phyloP scores from a whole-genome alignment of 805 yeast species.

The Lipomyces sp. region DNA sequence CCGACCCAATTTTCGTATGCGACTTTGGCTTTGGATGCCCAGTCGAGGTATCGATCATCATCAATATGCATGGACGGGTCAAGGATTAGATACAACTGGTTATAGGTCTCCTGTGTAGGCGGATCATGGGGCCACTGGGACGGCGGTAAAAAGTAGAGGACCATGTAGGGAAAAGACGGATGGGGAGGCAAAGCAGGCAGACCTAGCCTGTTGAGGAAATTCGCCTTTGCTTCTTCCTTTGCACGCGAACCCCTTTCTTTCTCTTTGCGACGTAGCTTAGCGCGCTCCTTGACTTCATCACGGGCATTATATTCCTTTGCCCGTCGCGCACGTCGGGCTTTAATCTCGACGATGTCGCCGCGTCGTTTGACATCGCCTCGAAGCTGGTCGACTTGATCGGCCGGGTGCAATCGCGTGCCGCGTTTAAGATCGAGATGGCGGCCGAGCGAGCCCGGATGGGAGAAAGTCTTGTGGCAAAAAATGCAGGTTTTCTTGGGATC shows the following conservation, averaged over 20 bases:
- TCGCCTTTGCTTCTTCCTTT: conserved; percentile 46
- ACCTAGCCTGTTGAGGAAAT: conserved; percentile 49
- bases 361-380: conserved; percentile 58
- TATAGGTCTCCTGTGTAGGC: conserved; percentile 54
- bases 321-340: conserved; percentile 49
- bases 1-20: conserved; percentile 56
- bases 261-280: conserved; percentile 51
- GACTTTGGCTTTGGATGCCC: conserved; percentile 50
- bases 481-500: conserved; percentile 51
- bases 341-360: conserved; percentile 53
- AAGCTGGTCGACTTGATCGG: conserved; percentile 52
- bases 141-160: conserved; percentile 49
- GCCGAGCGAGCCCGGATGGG: conserved; percentile 64
- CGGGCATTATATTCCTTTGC: conserved; percentile 55
- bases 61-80: conserved; percentile 36
- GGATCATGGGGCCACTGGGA: conserved; percentile 58
- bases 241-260: conserved; percentile 53
- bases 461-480: conserved; percentile 59
- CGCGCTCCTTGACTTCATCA: conserved; percentile 55
- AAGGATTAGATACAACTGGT: conserved; percentile 44
- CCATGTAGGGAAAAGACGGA: conserved; percentile 57
- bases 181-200: conserved; percentile 50
- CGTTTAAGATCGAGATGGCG: conserved; percentile 62
- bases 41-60: conserved; percentile 41
- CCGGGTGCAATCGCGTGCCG: conserved; percentile 59